Evolutionary conservation across 2,329 filamentous ascomycete genomes (phyloP).

Genomic region (Pseudogymnoascus destructans): DNA sequence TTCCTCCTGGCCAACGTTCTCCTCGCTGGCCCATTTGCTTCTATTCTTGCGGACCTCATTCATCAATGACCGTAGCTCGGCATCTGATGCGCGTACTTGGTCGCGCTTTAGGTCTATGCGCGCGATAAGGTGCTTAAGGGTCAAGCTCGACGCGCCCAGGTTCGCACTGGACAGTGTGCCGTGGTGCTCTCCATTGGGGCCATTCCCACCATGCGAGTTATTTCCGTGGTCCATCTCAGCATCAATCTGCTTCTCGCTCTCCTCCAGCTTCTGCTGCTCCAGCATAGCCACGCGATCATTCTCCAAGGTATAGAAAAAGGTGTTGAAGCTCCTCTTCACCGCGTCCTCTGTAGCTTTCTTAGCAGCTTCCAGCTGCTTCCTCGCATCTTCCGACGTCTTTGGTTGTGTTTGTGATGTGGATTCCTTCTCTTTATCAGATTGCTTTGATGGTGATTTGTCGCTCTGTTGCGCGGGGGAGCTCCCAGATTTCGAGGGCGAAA

Average conservation of each 20-base stretch:
- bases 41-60: constrained; percentile 96
- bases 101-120: constrained; percentile 88
- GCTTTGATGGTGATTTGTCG: constrained; percentile 47
- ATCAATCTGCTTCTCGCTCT: constrained; percentile 90
- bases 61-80: constrained; percentile 82
- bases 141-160: constrained; percentile 87
- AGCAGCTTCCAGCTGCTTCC: constrained; percentile 84
- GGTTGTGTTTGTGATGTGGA: constrained; percentile 37
- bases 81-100: constrained; percentile 81
- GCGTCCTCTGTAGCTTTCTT: constrained; percentile 83
- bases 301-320: constrained; percentile 87
- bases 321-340: constrained; percentile 81
- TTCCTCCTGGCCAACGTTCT: constrained; percentile 94
- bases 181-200: constrained; percentile 50
- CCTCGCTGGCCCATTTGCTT: constrained; percentile 97
- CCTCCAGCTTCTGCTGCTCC: constrained; percentile 91
- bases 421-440: constrained; percentile 39
- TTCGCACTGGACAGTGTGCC: constrained; percentile 89
- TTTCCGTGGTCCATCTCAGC: constrained; percentile 74
- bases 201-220: constrained; percentile 39
- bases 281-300: constrained; percentile 94
- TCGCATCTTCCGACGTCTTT: constrained; percentile 72
- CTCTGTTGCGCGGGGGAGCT: constrained; percentile 49
- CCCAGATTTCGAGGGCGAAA: constrained; percentile 58
- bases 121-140: constrained; percentile 91